A percentile compares a stretch with the other conserved stretches of the same genome.
These are phyloP conservation scores for Asclepias syriaca DNA, from an alignment of 257 asterid genomes.

Conservation along the genomic window DNA sequence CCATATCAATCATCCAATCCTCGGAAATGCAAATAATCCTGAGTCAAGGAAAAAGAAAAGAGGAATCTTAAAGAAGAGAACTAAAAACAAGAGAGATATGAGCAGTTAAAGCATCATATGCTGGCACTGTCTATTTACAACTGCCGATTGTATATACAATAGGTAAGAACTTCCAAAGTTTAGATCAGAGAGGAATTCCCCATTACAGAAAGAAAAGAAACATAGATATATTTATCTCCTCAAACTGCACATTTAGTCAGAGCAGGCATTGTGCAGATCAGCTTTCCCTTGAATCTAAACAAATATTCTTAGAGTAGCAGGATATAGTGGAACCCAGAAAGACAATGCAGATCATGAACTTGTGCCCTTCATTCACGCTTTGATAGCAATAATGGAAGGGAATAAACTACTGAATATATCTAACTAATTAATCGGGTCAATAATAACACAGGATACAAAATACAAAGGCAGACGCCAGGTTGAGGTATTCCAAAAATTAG, in stretches of 20 bases:
- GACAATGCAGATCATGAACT: not conserved
- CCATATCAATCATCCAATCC: constrained; percentile 22
- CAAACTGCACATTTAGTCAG: not conserved
- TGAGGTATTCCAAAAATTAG: not conserved
- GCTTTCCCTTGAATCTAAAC: not conserved
- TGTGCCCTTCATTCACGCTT: not conserved
- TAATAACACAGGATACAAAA: not conserved
- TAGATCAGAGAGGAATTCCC: not conserved
- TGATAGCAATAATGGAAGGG: not conserved
- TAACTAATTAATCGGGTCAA: not conserved
- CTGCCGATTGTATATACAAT: not conserved
- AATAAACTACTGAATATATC: not conserved
- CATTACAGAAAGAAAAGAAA: not conserved
- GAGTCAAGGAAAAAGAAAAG: not conserved
- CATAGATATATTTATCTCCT: not conserved
- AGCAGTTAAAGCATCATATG: not conserved
- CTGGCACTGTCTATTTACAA: not conserved
- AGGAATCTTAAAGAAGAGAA: not conserved
- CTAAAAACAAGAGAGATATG: not conserved
- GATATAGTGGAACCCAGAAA: not conserved
- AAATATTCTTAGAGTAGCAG: not conserved
- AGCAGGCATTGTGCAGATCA: not conserved
- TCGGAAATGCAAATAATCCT: not conserved
- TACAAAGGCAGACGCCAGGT: not conserved
- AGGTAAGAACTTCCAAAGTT: not conserved